These are phyloP conservation scores for Lachnellula arida DNA, from an alignment of 2,329 filamentous ascomycete species.

Conservation along the genomic window DNA sequence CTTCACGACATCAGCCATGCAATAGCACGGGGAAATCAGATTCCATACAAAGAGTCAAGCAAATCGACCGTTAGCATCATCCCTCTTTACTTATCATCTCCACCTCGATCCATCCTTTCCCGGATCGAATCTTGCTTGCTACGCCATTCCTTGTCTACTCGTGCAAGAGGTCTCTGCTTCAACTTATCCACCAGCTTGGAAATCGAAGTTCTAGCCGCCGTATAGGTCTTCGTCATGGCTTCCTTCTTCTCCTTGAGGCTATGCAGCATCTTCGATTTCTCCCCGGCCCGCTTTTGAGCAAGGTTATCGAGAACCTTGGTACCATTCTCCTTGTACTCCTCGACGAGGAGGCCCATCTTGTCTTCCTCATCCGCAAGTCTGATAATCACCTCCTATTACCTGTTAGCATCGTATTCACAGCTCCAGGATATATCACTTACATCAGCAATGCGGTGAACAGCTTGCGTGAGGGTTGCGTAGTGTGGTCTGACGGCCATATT, in stretches of 20 bases:
- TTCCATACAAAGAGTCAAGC: not conserved
- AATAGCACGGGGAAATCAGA: not conserved
- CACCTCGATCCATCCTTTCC: constrained; percentile 16
- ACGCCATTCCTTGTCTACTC: constrained; percentile 24
- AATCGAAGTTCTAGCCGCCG: constrained; percentile 15
- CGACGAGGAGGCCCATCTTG: constrained; percentile 23
- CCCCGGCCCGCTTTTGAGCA: constrained; percentile 11
- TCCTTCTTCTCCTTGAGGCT: constrained; percentile 17
- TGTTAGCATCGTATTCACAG: constrained; percentile 14
- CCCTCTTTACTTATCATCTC: constrained; percentile 2
- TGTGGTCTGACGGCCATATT: constrained; percentile 28
- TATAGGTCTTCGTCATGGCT: constrained; percentile 19
- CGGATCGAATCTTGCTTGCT: constrained; percentile 22
- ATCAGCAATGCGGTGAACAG: constrained; percentile 28
- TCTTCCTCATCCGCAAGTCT: constrained; percentile 28
- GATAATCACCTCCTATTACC: constrained; percentile 28
- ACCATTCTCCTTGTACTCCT: constrained; percentile 29
- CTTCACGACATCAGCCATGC: not conserved
- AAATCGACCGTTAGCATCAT: not conserved
- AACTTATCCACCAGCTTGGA: constrained; percentile 12
- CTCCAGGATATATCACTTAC: constrained; percentile 17
- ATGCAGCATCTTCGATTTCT: constrained; percentile 15
- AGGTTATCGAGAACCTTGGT: constrained; percentile 21
- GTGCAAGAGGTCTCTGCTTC: constrained; percentile 11
- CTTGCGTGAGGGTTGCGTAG: constrained; percentile 23